These are phyloP conservation scores for Chenopodium album DNA, from an alignment of 148 eudicot genomes.

Conservation along the genomic window DNA sequence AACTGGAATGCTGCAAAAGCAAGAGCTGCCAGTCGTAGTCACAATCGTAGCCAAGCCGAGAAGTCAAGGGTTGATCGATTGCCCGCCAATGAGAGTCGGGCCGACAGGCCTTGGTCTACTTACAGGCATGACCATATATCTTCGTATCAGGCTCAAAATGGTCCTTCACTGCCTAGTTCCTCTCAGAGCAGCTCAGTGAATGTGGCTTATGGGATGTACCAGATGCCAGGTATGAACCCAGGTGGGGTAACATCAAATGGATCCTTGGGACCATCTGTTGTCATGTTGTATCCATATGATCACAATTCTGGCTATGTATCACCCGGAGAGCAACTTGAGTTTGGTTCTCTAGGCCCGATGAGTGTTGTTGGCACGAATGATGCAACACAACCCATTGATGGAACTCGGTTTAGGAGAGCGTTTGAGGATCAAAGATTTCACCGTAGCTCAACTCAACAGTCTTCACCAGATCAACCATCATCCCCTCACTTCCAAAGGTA, in stretches of 20 bases:
- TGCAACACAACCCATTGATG: slow-evolving; percentile 46
- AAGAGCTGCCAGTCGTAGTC: slow-evolving; percentile 50
- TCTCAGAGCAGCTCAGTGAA: slow-evolving; percentile 43
- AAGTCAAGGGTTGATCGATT: slow-evolving; percentile 54
- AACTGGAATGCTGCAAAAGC: slow-evolving; percentile 73
- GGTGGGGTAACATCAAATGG: slow-evolving; percentile 54
- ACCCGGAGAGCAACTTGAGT: slow-evolving; percentile 67
- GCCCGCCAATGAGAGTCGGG: slow-evolving; percentile 42
- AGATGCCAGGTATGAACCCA: slow-evolving; percentile 45
- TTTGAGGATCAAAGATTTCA: slow-evolving; percentile 58
- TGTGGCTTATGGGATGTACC: slow-evolving; percentile 59
- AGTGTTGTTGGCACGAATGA: slow-evolving; percentile 46
- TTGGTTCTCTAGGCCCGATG: slow-evolving; percentile 64
- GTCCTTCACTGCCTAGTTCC: slow-evolving; percentile 46
- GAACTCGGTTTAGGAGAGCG: slow-evolving; percentile 38
- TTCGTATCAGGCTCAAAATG: slow-evolving; percentile 55
- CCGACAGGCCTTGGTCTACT: slow-evolving; percentile 62
- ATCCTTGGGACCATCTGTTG: slow-evolving; percentile 27
- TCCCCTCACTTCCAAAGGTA: slow-evolving; percentile 70
- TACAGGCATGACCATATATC: slow-evolving; percentile 45
- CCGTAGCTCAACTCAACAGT: slow-evolving; percentile 42
- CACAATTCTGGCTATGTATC: slow-evolving; percentile 46
- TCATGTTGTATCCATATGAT: slow-evolving; percentile 78
- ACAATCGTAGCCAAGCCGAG: slow-evolving; percentile 58
- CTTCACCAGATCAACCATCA: slow-evolving; percentile 78